Base-by-base conservation (phyloP, 305 asterid genomes). In the Fraxinus dipetala region DNA sequence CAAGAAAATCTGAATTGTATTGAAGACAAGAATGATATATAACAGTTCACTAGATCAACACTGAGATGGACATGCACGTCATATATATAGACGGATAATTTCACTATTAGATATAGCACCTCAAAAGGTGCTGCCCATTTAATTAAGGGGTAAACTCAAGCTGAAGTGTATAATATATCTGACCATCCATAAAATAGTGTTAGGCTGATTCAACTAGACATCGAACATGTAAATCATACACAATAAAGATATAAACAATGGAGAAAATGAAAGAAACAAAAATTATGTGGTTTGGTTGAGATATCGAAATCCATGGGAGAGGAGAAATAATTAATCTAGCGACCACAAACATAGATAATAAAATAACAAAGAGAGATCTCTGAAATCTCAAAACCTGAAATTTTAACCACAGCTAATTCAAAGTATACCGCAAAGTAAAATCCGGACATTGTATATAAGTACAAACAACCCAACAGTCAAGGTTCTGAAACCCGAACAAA, bases 51-150 rank as follows among this genome's bases (percentile, higher is more conserved):
- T 43, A 56, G 35, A 54, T 76, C 35, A 78, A 36, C 69, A 65
- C 20, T 59, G 83, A 83, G 51, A 45, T 67, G 22, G 45, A 18
- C 67, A 75, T 32, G 80, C 70, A 61, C 8, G 28, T 61, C 70
- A 36, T 7, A 22, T 56, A 20, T 7, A 2, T 56, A 56, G 22
- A 56, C 20, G 30, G 31, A 22, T 22, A 20, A 61, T 20, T 61
- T 61, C 70, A 56, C 13, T 22, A 8, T 61, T 61, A 61, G 14
- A 61, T 7, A 61, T 22, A 61, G 70, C 70, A 61, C 14, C 70
- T 61, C 70, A 61, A 7, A 8, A 61, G 70, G 31, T 61, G 70
- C 70, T 54, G 63, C 63, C 31, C 14, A 61, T 61, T n/a, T 18
- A 30, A 61, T 61, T 2, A 22, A 6, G 70, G 70, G 31, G 70